These are phyloP conservation scores for Cymbopogon citratus DNA, from an alignment of 176 grass and related monocot genomes.

Conservation along the genomic window DNA sequence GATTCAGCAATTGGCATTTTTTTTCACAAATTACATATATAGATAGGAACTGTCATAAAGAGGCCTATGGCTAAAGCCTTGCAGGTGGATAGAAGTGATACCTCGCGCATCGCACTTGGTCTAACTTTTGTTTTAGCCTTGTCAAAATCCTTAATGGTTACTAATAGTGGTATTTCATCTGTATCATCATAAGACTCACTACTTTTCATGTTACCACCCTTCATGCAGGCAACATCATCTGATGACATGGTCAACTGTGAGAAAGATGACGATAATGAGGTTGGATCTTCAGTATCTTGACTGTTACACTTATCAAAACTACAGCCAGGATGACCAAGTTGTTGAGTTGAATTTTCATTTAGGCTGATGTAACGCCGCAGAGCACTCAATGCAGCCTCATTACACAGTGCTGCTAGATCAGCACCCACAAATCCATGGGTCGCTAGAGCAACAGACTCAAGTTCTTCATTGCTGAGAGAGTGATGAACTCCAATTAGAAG, in stretches of 20 bases:
- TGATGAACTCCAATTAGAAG: slow-evolving; percentile 57
- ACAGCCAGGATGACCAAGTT: slow-evolving; percentile 12
- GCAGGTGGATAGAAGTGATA: slow-evolving; percentile 22
- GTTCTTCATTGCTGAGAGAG: slow-evolving; percentile 42
- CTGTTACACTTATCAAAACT: neutral
- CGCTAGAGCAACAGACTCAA: slow-evolving; percentile 46
- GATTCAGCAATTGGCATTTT: neutral
- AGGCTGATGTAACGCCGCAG: slow-evolving; percentile 57
- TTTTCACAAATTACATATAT: slow-evolving; percentile 2
- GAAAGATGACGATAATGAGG: slow-evolving; percentile 48
- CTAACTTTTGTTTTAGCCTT: slow-evolving; percentile 84
- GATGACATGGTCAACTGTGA: slow-evolving; percentile 41
- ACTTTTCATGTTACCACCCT: neutral
- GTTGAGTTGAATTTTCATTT: slow-evolving; percentile 24
- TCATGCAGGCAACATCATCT: slow-evolving; percentile 17
- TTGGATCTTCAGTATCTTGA: slow-evolving; percentile 22
- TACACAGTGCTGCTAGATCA: slow-evolving; percentile 89
- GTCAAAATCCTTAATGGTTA: slow-evolving; percentile 63
- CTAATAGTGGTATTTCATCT: slow-evolving; percentile 31
- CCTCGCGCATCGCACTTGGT: slow-evolving; percentile 98
- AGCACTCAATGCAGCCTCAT: slow-evolving; percentile 68
- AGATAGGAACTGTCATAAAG: neutral
- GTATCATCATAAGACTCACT: neutral
- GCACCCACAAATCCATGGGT: slow-evolving; percentile 97
- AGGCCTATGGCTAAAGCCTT: neutral